phyloP scores from a whole-genome alignment of 805 yeast genomes.

The Saturnispora sekii region DNA sequence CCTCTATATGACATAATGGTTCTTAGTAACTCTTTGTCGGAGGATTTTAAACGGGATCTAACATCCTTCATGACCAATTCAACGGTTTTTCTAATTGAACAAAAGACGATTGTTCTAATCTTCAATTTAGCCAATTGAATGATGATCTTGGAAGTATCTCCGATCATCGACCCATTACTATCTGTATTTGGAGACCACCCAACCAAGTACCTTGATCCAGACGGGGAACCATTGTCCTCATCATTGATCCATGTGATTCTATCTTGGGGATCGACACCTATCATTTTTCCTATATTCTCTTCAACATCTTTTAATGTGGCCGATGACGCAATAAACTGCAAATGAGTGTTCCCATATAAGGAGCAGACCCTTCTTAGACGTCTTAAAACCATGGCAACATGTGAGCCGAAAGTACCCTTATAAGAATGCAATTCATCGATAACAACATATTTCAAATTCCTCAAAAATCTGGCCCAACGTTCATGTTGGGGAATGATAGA shows the following conservation, averaged over 20 bases:
- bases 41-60: constrained; percentile 37
- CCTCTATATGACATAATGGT: constrained; percentile 91
- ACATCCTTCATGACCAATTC: constrained; percentile 84
- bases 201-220: constrained; percentile 63
- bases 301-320: constrained; percentile 80
- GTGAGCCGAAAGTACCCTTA: constrained; percentile 85
- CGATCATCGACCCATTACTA: constrained; percentile 48
- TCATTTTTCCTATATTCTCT: constrained; percentile 60
- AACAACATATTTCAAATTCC: constrained; percentile 60
- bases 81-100: constrained; percentile 77
- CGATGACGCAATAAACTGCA: constrained; percentile 80
- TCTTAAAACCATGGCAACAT: constrained; percentile 79
- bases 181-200: constrained; percentile 85
- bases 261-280: constrained; percentile 45
- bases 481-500: constrained; percentile 72
- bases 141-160: constrained; percentile 67
- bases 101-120: constrained; percentile 80
- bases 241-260: constrained; percentile 47
- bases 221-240: constrained; percentile 72
- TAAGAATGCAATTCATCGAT: constrained; percentile 85
- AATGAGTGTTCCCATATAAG: constrained; percentile 38
- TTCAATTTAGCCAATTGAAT: constrained; percentile 54
- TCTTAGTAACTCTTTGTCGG: constrained; percentile 36
- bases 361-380: constrained; percentile 60
- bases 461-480: constrained; percentile 62